Evolutionary conservation across 164 flowering plant species (phyloP), one percentile per base, ranked within the genome.

Genomic region (Sedum album): DNA sequence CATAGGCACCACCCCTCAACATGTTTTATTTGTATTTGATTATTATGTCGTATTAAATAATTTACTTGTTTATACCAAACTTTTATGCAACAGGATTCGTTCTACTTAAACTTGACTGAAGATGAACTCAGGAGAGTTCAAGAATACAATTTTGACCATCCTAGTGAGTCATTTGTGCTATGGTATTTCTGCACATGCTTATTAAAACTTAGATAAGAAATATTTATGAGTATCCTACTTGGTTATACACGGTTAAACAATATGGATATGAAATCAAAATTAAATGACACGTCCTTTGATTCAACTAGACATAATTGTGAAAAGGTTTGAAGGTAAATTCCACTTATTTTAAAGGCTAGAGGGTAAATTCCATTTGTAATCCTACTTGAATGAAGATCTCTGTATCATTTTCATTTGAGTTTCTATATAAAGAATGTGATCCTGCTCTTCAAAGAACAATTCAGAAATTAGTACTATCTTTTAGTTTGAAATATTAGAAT

Each of bases 21-120:
- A 55, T 11, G 7, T 5, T 57, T 3, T 57, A 4, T 1, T 53
- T 28, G 26, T 55, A 31, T 2, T 30, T 26, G 62, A 10, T 57
- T 57, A 26, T 28, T 57, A 61, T 10, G 14, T 1, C 23, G 20
- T 36, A 25, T n/a, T n/a, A 31, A 35, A 42, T 44, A 5, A 65
- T 21, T 62, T 14, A 5, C 31, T 57, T 44, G 51, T 42, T 69
- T 41, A 41, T 28, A 11, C 11, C 21, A 28, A 46, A 70, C 31
- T 64, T 48, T 41, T 53, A 35, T 65, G n/a, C 79, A 67, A 75
- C 89, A 94, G 98, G 98, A 94, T 76, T 94, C 99, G 7, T 94
- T 94, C 72, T 94, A 94, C 78, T 86, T 87, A 70, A 82, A 82
- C 79, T 79, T 94, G 79, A 79, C 67, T n/a, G 46, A 36, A 33